These are phyloP conservation scores for Xylaria arbuscula DNA, from an alignment of 2,329 filamentous ascomycete genomes.

Conservation along the genomic window DNA sequence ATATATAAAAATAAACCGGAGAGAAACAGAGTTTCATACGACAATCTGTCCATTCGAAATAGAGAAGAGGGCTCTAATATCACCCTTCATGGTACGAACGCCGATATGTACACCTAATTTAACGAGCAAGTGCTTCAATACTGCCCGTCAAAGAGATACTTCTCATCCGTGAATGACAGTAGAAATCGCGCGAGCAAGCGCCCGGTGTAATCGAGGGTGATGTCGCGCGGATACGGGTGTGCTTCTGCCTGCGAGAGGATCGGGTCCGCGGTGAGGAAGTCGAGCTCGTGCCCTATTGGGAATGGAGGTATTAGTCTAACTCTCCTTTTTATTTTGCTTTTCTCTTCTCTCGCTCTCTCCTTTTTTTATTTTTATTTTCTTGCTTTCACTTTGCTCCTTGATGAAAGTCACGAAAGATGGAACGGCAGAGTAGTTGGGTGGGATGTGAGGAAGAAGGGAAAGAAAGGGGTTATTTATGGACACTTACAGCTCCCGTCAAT, in stretches of 20 bases:
- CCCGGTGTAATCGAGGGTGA: conserved; percentile 63
- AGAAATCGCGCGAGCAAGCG: conserved; percentile 65
- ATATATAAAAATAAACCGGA: neutral
- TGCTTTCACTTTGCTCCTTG: too few species aligned
- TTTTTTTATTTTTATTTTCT: neutral
- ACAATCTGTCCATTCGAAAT: neutral
- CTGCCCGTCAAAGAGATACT: conserved; percentile 58
- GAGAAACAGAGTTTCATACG: neutral
- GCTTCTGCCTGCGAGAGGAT: conserved; percentile 59
- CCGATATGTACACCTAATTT: neutral
- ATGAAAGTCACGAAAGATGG: neutral
- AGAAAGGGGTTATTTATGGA: neutral
- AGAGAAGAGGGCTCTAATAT: neutral
- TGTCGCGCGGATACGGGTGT: conserved; percentile 60
- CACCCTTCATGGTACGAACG: neutral
- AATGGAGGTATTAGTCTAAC: neutral
- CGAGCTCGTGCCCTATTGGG: conserved; percentile 54
- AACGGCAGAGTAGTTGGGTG: too few species aligned
- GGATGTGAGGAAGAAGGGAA: neutral
- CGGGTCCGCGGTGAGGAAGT: conserved; percentile 60
- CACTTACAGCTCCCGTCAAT: conserved; percentile 59
- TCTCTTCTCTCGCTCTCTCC: too few species aligned
- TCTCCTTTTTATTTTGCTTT: neutral
- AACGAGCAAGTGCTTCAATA: conserved; percentile 36
- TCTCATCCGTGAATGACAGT: conserved; percentile 64